Base-by-base conservation (phyloP, 2,329 filamentous ascomycete species). In the Huntiella savannae region DNA sequence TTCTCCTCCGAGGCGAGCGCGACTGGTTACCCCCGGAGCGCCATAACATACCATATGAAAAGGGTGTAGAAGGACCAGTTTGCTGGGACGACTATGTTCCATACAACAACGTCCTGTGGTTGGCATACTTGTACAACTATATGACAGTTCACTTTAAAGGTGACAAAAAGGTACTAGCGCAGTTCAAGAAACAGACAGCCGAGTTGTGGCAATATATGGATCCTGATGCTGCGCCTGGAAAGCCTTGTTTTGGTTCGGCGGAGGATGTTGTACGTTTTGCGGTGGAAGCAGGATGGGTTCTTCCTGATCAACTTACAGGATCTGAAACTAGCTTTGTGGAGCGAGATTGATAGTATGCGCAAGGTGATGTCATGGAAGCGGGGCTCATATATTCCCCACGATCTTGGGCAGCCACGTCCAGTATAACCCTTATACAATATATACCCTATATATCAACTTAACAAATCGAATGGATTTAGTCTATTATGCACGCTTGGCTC, bases 101-200 rank as follows among this genome's bases (percentile, higher is more conserved):
- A 1, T 79, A 78, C 56, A 77, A 71, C 4, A 79, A 79, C 51
- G 72, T 78, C 1, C 60, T 79, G 13, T 79, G 75, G 75, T 63
- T 79, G 37, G 70, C 72, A 3, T 79, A 77, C 51, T 60, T 77
- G 4, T 76, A 76, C 53, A 60, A 64, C 33, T 76, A 75, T 56
- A 57, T 76, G 47, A 53, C 62, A 2, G 53, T 51, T 5, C 62
- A 67, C 50, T 76, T 72, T 52, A 51, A 53, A 8, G 71, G 71
- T 4, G 60, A 63, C 6, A 65, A 62, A 52, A 62, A 60, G 49
- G 64, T 69, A 15, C 55, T 75, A 10, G 55, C 54, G 3, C 50
- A 52, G 2, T 77, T 77, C 54, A 63, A 60, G 48, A 59, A 58
- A 12, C 57, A 62, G 37, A 75, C 71, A 1, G 60, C 57, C 46